phyloP scores from a whole-genome alignment of 2,329 filamentous ascomycete species.

The Chaetothyriales sp. region DNA sequence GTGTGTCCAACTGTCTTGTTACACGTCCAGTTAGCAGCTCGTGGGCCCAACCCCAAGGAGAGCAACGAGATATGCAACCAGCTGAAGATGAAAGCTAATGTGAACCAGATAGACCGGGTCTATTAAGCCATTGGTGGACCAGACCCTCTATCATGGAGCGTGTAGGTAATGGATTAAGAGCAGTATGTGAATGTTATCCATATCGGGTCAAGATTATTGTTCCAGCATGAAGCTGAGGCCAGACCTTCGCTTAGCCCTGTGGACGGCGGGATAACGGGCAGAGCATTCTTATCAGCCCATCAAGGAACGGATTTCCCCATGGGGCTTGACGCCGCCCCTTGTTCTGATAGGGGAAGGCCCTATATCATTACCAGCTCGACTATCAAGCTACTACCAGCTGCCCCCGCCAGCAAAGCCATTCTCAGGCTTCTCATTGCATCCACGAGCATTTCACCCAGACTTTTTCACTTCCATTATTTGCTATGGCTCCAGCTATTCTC shows the following conservation, averaged over 20 bases:
- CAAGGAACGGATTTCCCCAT: slow-evolving; percentile 5
- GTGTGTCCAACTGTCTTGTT: not conserved
- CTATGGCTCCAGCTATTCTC: slow-evolving; percentile 8
- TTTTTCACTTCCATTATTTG: not conserved
- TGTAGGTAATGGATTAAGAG: not conserved
- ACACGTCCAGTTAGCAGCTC: not conserved
- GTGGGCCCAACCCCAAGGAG: too few relatives aligned
- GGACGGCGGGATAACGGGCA: not conserved
- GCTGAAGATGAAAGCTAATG: not conserved
- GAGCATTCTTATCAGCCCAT: not conserved
- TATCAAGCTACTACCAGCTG: not conserved
- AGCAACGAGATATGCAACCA: not conserved
- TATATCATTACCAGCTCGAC: not conserved
- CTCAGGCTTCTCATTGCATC: not conserved
- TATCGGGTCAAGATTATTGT: slow-evolving; percentile 4
- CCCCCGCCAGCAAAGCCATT: not conserved
- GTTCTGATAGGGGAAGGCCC: not conserved
- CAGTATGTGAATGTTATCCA: slow-evolving; percentile 2
- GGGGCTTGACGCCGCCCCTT: not conserved
- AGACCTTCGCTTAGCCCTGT: not conserved
- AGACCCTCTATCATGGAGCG: not conserved
- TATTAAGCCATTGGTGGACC: not conserved
- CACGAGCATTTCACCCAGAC: not conserved
- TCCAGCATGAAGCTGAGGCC: not conserved
- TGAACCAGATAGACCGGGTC: not conserved